phyloP scores from a whole-genome alignment of 179 eudicot genomes.

The Camellia oleifera region DNA sequence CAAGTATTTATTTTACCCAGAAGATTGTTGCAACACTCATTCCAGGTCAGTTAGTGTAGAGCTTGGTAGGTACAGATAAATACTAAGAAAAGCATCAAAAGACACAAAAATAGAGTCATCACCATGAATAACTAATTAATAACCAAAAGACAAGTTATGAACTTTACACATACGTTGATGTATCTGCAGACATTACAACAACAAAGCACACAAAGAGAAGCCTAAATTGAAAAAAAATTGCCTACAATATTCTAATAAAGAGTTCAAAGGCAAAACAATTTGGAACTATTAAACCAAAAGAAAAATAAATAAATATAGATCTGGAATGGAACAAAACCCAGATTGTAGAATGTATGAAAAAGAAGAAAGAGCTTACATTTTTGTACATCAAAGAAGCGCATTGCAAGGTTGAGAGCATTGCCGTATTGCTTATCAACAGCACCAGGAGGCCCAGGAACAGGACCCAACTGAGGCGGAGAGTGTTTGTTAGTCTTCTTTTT shows the following conservation, averaged over 20 bases:
- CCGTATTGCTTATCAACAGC: slow-evolving; percentile 53
- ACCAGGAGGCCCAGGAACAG: slow-evolving; percentile 70
- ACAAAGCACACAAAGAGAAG: neutral
- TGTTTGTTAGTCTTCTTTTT: slow-evolving; percentile 3
- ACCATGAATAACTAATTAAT: neutral
- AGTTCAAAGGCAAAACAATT: neutral
- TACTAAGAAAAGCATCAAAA: slow-evolving; percentile 4
- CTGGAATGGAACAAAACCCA: neutral
- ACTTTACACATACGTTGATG: neutral
- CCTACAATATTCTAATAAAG: slow-evolving; percentile 22
- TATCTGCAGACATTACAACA: neutral
- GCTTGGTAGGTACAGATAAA: neutral
- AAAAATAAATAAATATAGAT: neutral
- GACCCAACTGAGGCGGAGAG: slow-evolving; percentile 19
- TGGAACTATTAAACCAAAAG: neutral
- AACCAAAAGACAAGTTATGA: neutral
- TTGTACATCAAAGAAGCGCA: slow-evolving; percentile 87
- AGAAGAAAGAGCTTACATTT: slow-evolving; percentile 39
- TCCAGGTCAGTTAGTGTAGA: neutral
- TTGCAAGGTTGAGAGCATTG: slow-evolving; percentile 70
- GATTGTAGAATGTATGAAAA: slow-evolving; percentile 17
- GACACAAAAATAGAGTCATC: neutral
- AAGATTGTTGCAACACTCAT: neutral
- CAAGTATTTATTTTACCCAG: no score
- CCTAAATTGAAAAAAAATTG: neutral